Base-by-base conservation (phyloP, 768 basidiomycete species). In the Mycena polygramma region DNA sequence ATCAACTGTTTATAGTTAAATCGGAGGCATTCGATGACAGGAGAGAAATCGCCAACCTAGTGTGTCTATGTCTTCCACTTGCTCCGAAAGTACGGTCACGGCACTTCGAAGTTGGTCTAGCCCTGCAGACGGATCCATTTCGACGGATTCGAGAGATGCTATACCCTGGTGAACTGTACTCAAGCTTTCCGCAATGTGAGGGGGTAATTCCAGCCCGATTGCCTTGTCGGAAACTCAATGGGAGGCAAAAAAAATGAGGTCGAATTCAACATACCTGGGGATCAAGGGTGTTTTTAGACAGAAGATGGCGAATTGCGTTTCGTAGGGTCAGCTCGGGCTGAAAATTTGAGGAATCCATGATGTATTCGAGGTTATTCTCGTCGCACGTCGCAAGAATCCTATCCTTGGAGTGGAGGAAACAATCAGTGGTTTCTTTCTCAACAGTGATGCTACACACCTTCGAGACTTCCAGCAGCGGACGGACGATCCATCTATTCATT, bases 331-430 rank as follows among this genome's bases (percentile, higher is more conserved):
- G 67, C 7, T 85, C 84, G 3, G 94, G 92, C 73, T 94, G 90
- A 65, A 91, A 89, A 75, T 96, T 96, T 20, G 93, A 92, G 0
- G 81, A 78, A 75, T 96, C 94, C 22, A 82, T 80, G 49, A 91
- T 84, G 78, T 91, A 96, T 66, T 84, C 81, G 10, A 95, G 77
- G 1, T 79, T 77, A 70, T 94, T 82, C 14, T 81, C 88, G 53
- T 90, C 85, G 72, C 94, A 95, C 0, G 94, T 96, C 10, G 90
- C 91, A 2, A 95, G 79, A n/a, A 96, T 87, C 68, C 94, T 89
- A 62, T 92, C 90, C 94, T 96, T 39, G n/a, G 55, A 49, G 68
- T 30, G 30, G 30, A 30, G 30, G 30, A 69, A 24, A 41, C 22
- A 62, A 30, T 73, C 45, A 45, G 63, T 52, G 14, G 17, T 11